phyloP scores from a whole-genome alignment of 257 asterid species.

The Fraxinus quadrangulata region DNA sequence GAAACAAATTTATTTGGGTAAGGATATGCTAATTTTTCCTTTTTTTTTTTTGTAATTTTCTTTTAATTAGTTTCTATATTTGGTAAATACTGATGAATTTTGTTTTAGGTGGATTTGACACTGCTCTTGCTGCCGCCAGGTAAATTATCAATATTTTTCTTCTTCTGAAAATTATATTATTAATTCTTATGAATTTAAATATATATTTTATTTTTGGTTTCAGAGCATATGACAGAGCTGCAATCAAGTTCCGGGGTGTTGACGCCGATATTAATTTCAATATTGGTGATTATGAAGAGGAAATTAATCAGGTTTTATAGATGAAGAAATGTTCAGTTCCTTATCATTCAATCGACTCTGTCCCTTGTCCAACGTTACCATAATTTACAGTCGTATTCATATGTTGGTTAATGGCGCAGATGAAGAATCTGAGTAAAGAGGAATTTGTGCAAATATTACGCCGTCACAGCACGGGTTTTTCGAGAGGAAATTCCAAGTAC shows the following conservation, averaged over 20 bases:
- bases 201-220: not conserved
- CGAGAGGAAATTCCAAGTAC: slow-evolving; percentile 64
- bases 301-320: slow-evolving; percentile 16
- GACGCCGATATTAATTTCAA: slow-evolving; percentile 24
- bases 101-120: slow-evolving; percentile 85
- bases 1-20: slow-evolving; percentile 72
- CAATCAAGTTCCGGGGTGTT: slow-evolving; percentile 24
- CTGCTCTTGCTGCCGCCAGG: slow-evolving; percentile 93
- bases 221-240: slow-evolving; percentile 29
- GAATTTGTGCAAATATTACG: slow-evolving; percentile 59
- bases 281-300: slow-evolving; percentile 18
- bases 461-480: slow-evolving; percentile 63
- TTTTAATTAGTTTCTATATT: slow-evolving; percentile 12
- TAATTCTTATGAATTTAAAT: not conserved
- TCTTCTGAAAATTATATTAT: not conserved
- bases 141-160: slow-evolving; percentile 17
- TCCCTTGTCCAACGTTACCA: too few species aligned
- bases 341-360: not conserved
- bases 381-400: not conserved
- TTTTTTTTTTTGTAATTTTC: not conserved
- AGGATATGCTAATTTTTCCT: slow-evolving; percentile 3
- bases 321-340: not conserved
- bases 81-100: slow-evolving; percentile 15
- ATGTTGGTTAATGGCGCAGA: slow-evolving; percentile 29
- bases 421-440: slow-evolving; percentile 47